Conservation (phyloP, 805 yeast genomes). For the Starmerella scarabaei region DNA sequence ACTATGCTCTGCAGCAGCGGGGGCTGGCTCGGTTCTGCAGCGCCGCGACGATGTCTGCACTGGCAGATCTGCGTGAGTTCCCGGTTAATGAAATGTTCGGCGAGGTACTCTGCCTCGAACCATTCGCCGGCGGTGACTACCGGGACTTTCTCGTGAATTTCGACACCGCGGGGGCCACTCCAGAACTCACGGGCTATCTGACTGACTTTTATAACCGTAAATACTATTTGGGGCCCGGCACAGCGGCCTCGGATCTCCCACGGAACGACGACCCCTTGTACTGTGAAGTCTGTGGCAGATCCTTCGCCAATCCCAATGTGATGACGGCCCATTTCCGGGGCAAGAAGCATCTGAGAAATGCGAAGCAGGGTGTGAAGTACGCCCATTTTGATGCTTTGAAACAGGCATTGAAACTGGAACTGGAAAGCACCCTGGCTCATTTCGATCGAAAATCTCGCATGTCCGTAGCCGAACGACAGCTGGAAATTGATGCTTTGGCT, state of each 20-base stretch:
- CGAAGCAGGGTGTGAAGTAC: conserved; percentile 2
- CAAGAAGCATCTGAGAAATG: conserved; percentile 42
- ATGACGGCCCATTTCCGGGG: conserved; percentile 59
- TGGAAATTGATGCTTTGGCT: conserved; percentile 38
- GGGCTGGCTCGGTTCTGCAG: conserved; percentile 33
- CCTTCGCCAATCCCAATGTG: conserved; percentile 51
- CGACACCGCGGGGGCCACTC: conserved; percentile 18
- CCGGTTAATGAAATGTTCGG: conserved; percentile 40
- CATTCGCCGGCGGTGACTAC: conserved; percentile 25
- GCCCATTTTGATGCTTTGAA: too few species aligned
- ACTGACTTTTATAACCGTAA: conserved; percentile 35
- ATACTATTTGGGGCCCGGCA: conserved; percentile 33
- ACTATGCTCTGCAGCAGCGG: conserved; percentile 1
- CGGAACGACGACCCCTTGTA: conserved; percentile 24
- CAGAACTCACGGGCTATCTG: conserved; percentile 32
- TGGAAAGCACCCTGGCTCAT: conserved; percentile 43
- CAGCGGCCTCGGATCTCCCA: conserved; percentile 19
- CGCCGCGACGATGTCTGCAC: conserved; percentile 36
- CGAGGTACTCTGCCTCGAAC: conserved; percentile 37
- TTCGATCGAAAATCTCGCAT: conserved; percentile 53
- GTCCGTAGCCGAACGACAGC: conserved; percentile 53
- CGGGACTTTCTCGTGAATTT: conserved; percentile 39
- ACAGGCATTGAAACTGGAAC: conserved; percentile 31
- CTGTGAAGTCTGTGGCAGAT: conserved; percentile 53
- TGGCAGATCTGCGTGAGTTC: conserved; percentile 37